Conservation (phyloP, 495 filamentous ascomycete species). For the Aspergillus sclerotioniger region DNA sequence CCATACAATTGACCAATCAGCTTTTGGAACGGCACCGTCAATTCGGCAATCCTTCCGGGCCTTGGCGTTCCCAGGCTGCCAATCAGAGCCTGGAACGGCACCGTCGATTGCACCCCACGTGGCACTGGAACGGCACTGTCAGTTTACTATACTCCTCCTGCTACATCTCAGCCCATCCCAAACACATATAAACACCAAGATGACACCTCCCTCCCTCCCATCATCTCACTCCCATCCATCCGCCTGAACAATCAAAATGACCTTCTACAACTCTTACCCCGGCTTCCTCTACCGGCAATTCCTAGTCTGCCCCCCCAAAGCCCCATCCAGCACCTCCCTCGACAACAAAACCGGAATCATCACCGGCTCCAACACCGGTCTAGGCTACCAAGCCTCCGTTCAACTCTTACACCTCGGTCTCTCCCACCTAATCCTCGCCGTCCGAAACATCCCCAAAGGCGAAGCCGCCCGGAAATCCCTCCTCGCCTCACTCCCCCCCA, state of each 20-base stretch:
- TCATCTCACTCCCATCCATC: not conserved
- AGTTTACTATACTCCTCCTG: not conserved
- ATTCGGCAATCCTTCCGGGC: not conserved
- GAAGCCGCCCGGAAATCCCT: constrained; percentile 15
- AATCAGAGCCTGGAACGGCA: constrained; percentile 16
- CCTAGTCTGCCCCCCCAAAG: constrained; percentile 27
- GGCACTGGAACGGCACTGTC: constrained; percentile 15
- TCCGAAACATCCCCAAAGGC: constrained; percentile 42
- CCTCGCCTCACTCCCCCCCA: not conserved
- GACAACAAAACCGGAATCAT: constrained; percentile 38
- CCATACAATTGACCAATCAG: no score
- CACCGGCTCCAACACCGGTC: constrained; percentile 43
- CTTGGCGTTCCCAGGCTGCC: not conserved
- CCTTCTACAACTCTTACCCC: constrained; percentile 17
- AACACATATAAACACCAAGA: not conserved
- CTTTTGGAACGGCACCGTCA: not conserved
- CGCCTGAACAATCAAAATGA: constrained; percentile 11
- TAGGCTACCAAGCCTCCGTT: constrained; percentile 36
- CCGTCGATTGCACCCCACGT: constrained; percentile 2
- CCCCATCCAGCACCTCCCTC: constrained; percentile 23
- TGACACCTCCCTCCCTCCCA: not conserved
- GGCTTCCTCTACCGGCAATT: constrained; percentile 22
- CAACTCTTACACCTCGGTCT: constrained; percentile 40
- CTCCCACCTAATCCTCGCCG: constrained; percentile 45
- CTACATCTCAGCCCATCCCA: not conserved